Evolutionary conservation across 768 basidiomycete genomes (phyloP).

Genomic region (Naganishia vaughanmartiniae): DNA sequence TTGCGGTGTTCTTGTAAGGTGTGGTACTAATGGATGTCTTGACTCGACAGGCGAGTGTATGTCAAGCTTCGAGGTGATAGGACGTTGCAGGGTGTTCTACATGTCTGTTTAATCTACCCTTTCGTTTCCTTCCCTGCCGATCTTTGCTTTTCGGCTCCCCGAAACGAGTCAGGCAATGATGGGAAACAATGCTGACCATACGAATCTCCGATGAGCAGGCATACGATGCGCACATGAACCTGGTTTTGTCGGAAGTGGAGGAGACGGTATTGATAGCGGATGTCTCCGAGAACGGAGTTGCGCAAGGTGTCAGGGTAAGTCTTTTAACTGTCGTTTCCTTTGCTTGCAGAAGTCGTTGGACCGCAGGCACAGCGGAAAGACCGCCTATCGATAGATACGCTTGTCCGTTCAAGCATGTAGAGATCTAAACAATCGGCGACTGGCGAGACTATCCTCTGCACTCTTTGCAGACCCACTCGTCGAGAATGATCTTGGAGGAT

Average conservation of each 20-base stretch:
- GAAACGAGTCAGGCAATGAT: neutral
- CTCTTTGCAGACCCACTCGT: no score
- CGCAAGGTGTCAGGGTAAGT: constrained; percentile 27
- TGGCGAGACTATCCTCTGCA: no score
- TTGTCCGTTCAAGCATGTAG: no score
- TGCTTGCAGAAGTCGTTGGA: no score
- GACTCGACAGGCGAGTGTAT: constrained; percentile 68
- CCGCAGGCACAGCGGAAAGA: no score
- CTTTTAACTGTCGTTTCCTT: neutral
- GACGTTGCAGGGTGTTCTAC: constrained; percentile 83
- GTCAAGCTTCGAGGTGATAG: constrained; percentile 95
- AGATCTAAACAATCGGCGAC: no score
- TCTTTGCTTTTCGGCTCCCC: neutral
- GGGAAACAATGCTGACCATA: neutral
- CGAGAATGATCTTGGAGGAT: neutral
- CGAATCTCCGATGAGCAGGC: constrained; percentile 60
- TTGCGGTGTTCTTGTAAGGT: neutral
- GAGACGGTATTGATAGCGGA: constrained; percentile 98
- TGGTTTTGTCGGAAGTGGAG: constrained; percentile 95
- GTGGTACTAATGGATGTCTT: neutral
- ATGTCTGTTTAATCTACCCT: constrained; percentile 60
- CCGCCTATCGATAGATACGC: no score
- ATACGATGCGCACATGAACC: constrained; percentile 99
- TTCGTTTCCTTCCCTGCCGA: no score
- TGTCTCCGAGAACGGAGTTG: constrained; percentile 61